Evolutionary conservation across 371 early-diverging fungal genomes (phyloP), one percentile per base, ranked within the genome.

Genomic region (Rhizopus microsporus): DNA sequence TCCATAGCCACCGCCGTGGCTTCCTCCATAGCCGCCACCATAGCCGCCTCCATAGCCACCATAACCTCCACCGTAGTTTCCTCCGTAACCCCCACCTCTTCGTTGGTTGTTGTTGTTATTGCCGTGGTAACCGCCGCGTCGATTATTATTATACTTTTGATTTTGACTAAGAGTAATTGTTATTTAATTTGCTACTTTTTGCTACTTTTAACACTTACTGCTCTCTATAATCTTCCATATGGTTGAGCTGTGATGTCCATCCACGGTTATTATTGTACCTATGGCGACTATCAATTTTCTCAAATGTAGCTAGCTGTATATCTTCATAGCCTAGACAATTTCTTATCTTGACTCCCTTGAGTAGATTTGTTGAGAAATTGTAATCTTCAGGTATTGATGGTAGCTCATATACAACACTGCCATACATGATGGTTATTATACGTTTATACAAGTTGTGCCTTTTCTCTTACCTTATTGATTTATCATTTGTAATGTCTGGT

Each of bases 401-500:
- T 38, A 81, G 69, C 12, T 57, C 48, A 60, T 80, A 87, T 7
- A 76, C 64, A 12, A 77, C 85, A 56, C 87, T 87, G 56, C 58
- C 57, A 9, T 40, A 58, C 7, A 9, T 30, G 40, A 38, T 32
- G 23, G 7, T 10, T 17, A 34, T 34, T 46, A 4, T 29, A 9
- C 12, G 8, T 29, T 23, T 15, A 9, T 12, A 32, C 9, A 3
- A 10, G 30, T 35, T 7, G 15, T 50, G 16, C 13, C 39, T 34
- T 33, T 51, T 15, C 16, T 2, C 31, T 31, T 60, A 79, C 80
- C 77, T 77, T 23, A 84, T 69, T 7, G 86, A 84, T 49, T 72
- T 78, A 51, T 88, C 82, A 39, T 79, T 76, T 5, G 73, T 66
- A 49, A 88, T 83, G 65, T 88, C 88, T 4, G 77, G 76, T 34